A percentile compares a stretch with the other conserved stretches of the same genome.
Conservation (phyloP, 108 stramenopile species). For the Fragilaria crotonensis region DNA sequence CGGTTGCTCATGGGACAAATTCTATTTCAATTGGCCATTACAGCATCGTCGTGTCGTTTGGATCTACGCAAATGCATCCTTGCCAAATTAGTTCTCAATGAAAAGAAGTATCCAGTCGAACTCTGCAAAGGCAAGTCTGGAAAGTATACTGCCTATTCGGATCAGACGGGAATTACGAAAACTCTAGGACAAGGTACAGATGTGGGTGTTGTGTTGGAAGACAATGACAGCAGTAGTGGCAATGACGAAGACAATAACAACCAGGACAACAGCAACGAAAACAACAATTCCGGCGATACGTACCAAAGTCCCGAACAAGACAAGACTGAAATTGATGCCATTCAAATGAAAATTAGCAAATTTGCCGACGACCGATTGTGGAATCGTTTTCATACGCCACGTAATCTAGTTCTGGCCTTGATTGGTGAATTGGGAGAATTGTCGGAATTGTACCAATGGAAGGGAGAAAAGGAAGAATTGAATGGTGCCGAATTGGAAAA, state of each 20-base stretch:
- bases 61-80: conserved; percentile 35
- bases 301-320: too few relatives aligned
- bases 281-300: neutral
- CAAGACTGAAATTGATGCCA: conserved; percentile 21
- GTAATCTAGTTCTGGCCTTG: conserved; percentile 77
- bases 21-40: conserved; percentile 18
- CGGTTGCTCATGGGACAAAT: conserved; percentile 5
- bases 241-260: too few relatives aligned
- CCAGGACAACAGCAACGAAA: neutral
- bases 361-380: conserved; percentile 71
- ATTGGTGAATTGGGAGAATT: conserved; percentile 90
- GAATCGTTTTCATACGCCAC: conserved; percentile 80
- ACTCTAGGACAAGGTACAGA: conserved; percentile 58
- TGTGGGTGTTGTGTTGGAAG: neutral
- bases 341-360: conserved; percentile 28
- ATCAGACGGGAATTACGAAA: conserved; percentile 69
- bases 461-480: conserved; percentile 49
- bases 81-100: conserved; percentile 71
- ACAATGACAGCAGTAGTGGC: neutral
- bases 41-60: conserved; percentile 14
- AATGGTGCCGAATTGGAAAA: conserved; percentile 65
- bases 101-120: conserved; percentile 79
- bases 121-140: conserved; percentile 71
- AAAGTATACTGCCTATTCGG: conserved; percentile 76
- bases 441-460: conserved; percentile 87